Percentiles rank a stretch among this genome's conserved stretches.
Evolutionary conservation across 768 basidiomycete genomes (phyloP).

Genomic region (Agrocybe chaxingu): DNA sequence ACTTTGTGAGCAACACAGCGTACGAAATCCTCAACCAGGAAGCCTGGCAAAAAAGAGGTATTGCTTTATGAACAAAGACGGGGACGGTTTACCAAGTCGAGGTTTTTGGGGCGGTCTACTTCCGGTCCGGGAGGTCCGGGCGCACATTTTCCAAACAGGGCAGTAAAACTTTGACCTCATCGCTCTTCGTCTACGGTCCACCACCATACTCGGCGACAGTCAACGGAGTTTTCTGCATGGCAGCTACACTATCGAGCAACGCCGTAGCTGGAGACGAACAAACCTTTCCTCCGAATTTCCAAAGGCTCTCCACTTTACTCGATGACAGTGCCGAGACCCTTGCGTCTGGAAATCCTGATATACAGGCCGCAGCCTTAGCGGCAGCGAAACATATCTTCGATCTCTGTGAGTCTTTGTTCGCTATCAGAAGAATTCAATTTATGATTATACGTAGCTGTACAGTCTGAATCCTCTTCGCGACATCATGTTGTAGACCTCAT

Average conservation of each 20-base stretch:
- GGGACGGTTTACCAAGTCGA: too few species aligned
- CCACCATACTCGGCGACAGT: too few species aligned
- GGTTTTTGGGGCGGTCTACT: too few species aligned
- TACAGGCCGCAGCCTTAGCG: constrained; percentile 55
- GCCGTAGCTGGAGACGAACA: neutral
- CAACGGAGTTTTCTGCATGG: neutral
- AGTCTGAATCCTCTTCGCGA: constrained; percentile 63
- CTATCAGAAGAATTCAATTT: constrained; percentile 1
- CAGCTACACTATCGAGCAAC: neutral
- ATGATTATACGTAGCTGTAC: constrained; percentile 46
- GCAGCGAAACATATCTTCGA: constrained; percentile 80
- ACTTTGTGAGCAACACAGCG: too few species aligned
- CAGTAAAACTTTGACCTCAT: too few species aligned
- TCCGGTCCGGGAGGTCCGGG: too few species aligned
- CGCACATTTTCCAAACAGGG: too few species aligned
- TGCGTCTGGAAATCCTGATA: constrained; percentile 48
- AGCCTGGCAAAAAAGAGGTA: too few species aligned
- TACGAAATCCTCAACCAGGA: too few species aligned
- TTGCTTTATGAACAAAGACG: too few species aligned
- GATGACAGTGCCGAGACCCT: constrained; percentile 54
- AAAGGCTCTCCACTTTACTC: constrained; percentile 49
- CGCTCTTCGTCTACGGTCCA: too few species aligned
- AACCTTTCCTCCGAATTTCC: constrained; percentile 32
- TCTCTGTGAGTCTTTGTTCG: constrained; percentile 46
- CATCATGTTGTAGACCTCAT: constrained; percentile 66